Base-by-base conservation (phyloP, 306 rosid genomes). In the Astragalus membranaceus region DNA sequence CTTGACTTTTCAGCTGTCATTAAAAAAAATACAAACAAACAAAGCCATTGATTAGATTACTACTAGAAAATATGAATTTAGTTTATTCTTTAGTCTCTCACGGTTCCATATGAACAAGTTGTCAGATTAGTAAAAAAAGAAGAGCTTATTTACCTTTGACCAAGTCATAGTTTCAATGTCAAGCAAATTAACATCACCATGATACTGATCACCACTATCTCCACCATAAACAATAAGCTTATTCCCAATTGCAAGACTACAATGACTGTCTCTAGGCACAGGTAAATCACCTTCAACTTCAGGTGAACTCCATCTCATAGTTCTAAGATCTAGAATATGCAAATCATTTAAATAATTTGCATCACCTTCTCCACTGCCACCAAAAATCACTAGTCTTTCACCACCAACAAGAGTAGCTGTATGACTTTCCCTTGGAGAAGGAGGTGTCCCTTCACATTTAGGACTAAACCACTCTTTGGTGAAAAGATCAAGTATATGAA, bases 341-440 rank as follows among this genome's bases (percentile, higher is more conserved):
- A 94, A 67, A 83, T 94, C 99, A 52, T 94, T 94, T 60, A 94
- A 63, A 75, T 91, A 91, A 73, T 89, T 89, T 16, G 84, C 88
- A 17, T 91, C 89, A 11, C 97, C 97, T 81, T 91, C 97, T 43
- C 99, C 99, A 78, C 97, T 91, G 20, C 99, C 99, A 56, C 99
- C 99, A 67, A 94, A 94, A 13, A 94, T 68, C 55, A 89, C 95
- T 50, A 94, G 26, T 63, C 82, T 87, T 43, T 88, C 91, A 3
- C 79, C 81, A 10, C 90, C 84, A 58, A 94, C 79, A 4, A 91
- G 89, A 1, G 96, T 94, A 47, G 92, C 95, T 12, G 88, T 81
- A 75, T 94, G 99, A 52, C 99, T 94, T 76, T 94, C 99, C 4
- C 99, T 83, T 8, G 99, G 96, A 9, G 92, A 80, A 52, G 99